Conservation (phyloP, 441 rosid species). For the Gossypium aridum region DNA sequence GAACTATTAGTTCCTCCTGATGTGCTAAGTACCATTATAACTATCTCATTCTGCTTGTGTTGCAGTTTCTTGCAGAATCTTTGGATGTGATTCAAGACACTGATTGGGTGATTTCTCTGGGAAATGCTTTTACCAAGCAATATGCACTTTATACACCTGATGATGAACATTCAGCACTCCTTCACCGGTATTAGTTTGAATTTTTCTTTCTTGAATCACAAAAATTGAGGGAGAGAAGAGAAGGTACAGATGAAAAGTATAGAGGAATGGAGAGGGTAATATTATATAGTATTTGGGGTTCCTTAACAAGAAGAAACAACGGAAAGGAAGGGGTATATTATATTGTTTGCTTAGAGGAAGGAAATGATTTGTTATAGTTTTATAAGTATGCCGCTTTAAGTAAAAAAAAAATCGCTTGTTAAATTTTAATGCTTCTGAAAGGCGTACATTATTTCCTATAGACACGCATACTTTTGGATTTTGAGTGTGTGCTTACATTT, state of each 20-base stretch:
- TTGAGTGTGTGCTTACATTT: neutral
- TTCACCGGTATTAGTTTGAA: constrained; percentile 59
- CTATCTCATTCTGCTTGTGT: constrained; percentile 19
- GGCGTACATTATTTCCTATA: neutral
- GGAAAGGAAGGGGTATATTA: neutral
- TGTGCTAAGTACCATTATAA: neutral
- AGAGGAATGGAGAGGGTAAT: neutral
- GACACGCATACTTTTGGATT: neutral
- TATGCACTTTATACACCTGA: constrained; percentile 68
- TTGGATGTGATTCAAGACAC: constrained; percentile 90
- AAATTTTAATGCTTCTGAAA: neutral
- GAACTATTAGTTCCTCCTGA: neutral
- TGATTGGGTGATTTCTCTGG: constrained; percentile 86
- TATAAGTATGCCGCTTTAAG: neutral
- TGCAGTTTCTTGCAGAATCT: constrained; percentile 95
- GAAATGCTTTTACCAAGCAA: constrained; percentile 81
- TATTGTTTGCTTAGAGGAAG: neutral
- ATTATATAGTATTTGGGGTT: neutral
- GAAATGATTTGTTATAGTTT: neutral
- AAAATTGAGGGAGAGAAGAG: neutral
- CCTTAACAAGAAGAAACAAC: neutral
- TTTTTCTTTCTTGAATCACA: constrained; percentile 11
- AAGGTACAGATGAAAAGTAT: neutral
- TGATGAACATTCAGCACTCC: constrained; percentile 92
- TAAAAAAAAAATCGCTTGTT: neutral